Conservation (phyloP, 164 flowering plant genomes). For the Hamamelis virginiana region DNA sequence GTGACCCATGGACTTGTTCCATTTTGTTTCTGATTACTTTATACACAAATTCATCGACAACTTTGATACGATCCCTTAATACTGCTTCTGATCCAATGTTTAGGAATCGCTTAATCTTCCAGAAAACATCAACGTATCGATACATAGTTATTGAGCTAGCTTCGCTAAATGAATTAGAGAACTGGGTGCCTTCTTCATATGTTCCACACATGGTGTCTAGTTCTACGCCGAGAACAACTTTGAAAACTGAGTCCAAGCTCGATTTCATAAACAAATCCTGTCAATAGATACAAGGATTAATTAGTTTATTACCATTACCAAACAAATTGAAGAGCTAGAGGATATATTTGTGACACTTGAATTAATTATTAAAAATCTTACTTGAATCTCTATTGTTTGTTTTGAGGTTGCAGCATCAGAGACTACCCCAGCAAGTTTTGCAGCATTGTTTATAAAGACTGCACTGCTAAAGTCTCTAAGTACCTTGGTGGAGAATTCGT, state of each 20-base stretch:
- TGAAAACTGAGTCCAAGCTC: conserved; percentile 70
- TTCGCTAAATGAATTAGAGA: conserved; percentile 60
- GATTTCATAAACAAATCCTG: no score
- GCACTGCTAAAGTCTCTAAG: no score
- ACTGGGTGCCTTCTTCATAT: no score
- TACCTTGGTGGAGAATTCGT: no score
- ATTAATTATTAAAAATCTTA: conserved; percentile 16
- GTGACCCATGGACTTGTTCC: conserved; percentile 29
- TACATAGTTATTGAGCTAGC: conserved; percentile 39
- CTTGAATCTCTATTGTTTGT: conserved; percentile 48
- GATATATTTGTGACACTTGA: not conserved
- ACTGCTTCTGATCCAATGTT: no score
- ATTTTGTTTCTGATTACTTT: conserved; percentile 38
- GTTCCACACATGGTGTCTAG: no score
- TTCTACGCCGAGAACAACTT: no score
- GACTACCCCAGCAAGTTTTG: conserved; percentile 36
- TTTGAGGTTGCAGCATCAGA: conserved; percentile 38
- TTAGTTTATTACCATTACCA: no score
- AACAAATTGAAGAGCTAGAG: not conserved
- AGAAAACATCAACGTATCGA: conserved; percentile 63
- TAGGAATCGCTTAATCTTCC: no score
- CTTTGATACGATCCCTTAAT: no score
- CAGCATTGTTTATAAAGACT: no score
- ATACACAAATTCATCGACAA: no score
- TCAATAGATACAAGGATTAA: not conserved